Evolutionary conservation across 768 basidiomycete species (phyloP).

Genomic region (Sporobolomyces phaffii): DNA sequence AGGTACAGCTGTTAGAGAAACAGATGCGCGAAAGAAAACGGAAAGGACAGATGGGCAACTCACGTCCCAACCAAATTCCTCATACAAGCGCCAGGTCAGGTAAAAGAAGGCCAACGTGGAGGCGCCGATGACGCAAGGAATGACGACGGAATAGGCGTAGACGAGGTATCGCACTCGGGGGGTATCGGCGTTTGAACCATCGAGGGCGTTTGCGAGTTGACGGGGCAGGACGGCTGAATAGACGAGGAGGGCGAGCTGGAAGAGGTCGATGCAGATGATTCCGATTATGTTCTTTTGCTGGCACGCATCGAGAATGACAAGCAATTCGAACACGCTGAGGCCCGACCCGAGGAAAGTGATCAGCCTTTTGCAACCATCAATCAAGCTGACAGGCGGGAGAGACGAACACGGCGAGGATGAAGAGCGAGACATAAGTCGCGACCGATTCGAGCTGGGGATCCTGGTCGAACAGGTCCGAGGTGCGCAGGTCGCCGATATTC

Average conservation of each 20-base stretch:
- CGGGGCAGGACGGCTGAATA: constrained; percentile 29
- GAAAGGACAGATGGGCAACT: background rate
- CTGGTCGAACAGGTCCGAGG: background rate
- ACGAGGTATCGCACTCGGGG: constrained; percentile 3
- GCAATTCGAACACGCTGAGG: constrained; percentile 26
- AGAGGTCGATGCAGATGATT: constrained; percentile 7
- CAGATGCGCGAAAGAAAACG: no score
- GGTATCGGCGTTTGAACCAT: constrained; percentile 26
- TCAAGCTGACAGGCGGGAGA: background rate
- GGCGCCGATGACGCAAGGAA: constrained; percentile 14
- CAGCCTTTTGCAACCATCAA: no score
- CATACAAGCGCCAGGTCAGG: constrained; percentile 17
- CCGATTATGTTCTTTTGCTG: constrained; percentile 31
- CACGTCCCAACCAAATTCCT: constrained; percentile 32
- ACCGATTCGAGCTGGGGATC: constrained; percentile 29
- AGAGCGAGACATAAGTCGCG: constrained; percentile 35
- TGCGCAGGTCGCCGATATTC: constrained; percentile 13
- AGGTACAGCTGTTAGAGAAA: no score
- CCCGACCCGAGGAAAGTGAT: background rate
- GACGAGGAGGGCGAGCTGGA: constrained; percentile 29
- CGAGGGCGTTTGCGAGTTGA: constrained; percentile 22
- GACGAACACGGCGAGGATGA: constrained; percentile 35
- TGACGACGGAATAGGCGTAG: constrained; percentile 29
- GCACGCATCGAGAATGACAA: constrained; percentile 24
- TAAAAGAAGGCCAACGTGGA: constrained; percentile 6